Evolutionary conservation across 805 yeast genomes (phyloP).

Genomic region (Cyberlindnera maritima): DNA sequence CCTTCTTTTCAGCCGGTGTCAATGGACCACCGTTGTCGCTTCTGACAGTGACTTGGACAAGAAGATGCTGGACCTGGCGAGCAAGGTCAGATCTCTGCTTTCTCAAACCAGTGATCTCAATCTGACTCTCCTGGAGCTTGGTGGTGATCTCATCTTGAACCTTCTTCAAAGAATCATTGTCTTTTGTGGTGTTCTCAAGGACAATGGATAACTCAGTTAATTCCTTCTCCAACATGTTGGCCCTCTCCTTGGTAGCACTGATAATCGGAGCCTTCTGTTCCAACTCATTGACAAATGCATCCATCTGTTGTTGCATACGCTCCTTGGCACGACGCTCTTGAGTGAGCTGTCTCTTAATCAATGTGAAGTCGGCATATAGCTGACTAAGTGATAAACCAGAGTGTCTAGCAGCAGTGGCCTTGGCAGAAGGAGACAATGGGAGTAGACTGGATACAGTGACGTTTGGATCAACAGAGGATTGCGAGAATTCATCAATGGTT

Average conservation of each 20-base stretch:
- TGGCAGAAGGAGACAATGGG: slow-evolving; percentile 55
- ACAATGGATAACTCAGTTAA: slow-evolving; percentile 51
- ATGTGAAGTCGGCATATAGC: slow-evolving; percentile 60
- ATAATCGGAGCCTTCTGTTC: slow-evolving; percentile 78
- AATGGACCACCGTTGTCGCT: slow-evolving; percentile 59
- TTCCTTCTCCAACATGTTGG: slow-evolving; percentile 54
- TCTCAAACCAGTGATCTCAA: slow-evolving; percentile 40
- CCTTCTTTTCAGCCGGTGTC: slow-evolving; percentile 60
- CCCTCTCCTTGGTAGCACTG: slow-evolving; percentile 59
- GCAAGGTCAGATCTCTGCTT: slow-evolving; percentile 71
- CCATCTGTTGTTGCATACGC: slow-evolving; percentile 66
- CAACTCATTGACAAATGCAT: slow-evolving; percentile 68
- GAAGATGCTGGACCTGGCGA: slow-evolving; percentile 72
- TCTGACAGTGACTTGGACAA: slow-evolving; percentile 62
- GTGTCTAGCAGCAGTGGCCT: slow-evolving; percentile 44
- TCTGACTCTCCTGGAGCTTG: slow-evolving; percentile 32
- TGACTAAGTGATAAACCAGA: slow-evolving; percentile 62
- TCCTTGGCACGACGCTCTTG: slow-evolving; percentile 72
- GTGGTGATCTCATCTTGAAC: slow-evolving; percentile 22
- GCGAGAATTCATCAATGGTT: slow-evolving; percentile 41
- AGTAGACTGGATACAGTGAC: slow-evolving; percentile 24
- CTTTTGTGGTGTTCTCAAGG: slow-evolving; percentile 52
- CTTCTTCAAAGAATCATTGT: slow-evolving; percentile 38
- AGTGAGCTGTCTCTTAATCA: slow-evolving; percentile 61
- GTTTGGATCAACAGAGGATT: slow-evolving; percentile 19